Base-by-base conservation (phyloP, 2,329 filamentous ascomycete species). In the Polytolypa hystricis region DNA sequence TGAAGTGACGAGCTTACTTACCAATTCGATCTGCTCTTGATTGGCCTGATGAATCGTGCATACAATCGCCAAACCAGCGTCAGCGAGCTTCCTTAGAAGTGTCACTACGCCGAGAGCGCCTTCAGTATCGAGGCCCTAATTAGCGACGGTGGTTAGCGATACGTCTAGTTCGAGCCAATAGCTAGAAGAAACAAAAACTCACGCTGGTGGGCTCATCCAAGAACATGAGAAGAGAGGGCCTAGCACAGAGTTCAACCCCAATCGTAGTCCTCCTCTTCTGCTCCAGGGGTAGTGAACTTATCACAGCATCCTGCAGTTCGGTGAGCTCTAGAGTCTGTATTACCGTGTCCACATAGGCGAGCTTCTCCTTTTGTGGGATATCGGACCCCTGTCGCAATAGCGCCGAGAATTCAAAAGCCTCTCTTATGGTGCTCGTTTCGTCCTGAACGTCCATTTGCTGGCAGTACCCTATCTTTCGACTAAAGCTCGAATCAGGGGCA, bases 11-110 rank as follows among this genome's bases (percentile, higher is more conserved):
- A 30, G 15, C 5, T 4, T 4, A 25, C 42, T 34, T 41, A 53
- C 51, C 42, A 53, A 39, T 41, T 57, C 69, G 33, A 81, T 75
- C 3, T 81, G 64, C 16, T 77, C 63, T 4, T 74, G 74, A 15
- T 71, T 77, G 2, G 77, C 77, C 45, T 81, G 77, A 47, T 81
- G 77, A 35, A 81, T 81, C 0, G 77, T 82, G 53, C 77, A 81
- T 29, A 82, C 61, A 41, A 82, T 77, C 2, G 77, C 76, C 46
- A 80, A 69, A 2, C 77, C 77, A 17, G 75, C 71, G 5, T 65
- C 56, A 8, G 74, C 65, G 4, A 81, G 61, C 44, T 79, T 79
- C 57, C 73, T 71, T 18, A 81, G 53, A 54, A 81, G 75, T 1
- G 69, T 64, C 4, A 80, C 66, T 38, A 81, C 79, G 0, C 67